phyloP scores from a whole-genome alignment of 768 basidiomycete species.

The Austroboletus eburneus region DNA sequence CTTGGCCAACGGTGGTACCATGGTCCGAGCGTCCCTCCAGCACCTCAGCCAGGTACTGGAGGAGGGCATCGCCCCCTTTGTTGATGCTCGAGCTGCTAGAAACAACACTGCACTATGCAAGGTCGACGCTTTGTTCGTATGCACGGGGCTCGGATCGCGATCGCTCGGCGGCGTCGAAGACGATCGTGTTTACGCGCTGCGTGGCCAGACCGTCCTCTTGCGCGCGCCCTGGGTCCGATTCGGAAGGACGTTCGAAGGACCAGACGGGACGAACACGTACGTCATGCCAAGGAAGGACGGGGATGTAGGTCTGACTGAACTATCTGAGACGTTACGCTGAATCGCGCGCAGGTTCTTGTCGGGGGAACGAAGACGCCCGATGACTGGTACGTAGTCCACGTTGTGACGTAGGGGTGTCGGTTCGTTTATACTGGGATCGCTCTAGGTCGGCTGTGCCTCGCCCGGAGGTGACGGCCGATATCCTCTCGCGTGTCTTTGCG shows the following conservation, averaged over 20 bases:
- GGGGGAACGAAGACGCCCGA: constrained; percentile 55
- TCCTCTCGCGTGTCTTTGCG: constrained; percentile 47
- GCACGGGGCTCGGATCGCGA: constrained; percentile 56
- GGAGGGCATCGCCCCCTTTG: constrained; percentile 1
- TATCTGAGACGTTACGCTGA: background rate
- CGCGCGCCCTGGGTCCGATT: constrained; percentile 41
- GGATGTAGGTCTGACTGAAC: constrained; percentile 30
- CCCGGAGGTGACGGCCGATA: constrained; percentile 44
- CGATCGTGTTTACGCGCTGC: constrained; percentile 36
- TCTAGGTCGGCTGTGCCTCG: constrained; percentile 1
- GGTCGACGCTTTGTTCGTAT: constrained; percentile 39
- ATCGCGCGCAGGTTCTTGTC: constrained; percentile 38
- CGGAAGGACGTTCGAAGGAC: constrained; percentile 22
- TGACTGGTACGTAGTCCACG: constrained; percentile 47
- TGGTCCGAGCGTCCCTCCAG: constrained; percentile 55
- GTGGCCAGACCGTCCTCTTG: constrained; percentile 41
- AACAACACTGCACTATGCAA: background rate
- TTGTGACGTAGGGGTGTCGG: no score
- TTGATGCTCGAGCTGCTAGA: background rate
- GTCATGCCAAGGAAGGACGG: constrained; percentile 33
- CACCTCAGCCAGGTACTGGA: constrained; percentile 55
- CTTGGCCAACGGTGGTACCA: constrained; percentile 47
- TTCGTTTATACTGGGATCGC: background rate
- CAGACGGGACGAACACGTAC: constrained; percentile 29
- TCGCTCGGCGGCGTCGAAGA: constrained; percentile 46